A percentile compares a stretch with the other conserved stretches of the same genome.
Conservation (phyloP, 2,329 filamentous ascomycete genomes). For the Macrophomina pseudophaseolina region DNA sequence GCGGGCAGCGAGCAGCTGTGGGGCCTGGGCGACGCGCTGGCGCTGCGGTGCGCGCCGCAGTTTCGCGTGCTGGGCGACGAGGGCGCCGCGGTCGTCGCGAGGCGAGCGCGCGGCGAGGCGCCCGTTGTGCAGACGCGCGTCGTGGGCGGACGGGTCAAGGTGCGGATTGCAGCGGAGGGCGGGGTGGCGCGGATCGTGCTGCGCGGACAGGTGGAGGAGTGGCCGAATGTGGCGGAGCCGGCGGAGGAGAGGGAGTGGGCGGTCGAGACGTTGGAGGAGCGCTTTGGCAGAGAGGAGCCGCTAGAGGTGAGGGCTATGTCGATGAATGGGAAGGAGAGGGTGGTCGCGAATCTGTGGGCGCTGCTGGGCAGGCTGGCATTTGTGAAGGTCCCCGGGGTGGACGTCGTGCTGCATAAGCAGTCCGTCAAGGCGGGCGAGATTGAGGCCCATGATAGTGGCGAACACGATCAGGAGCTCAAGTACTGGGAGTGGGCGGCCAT, state of each 20-base stretch:
- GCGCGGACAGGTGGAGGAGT: not conserved
- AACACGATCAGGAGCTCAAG: not conserved
- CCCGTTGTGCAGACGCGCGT: not conserved
- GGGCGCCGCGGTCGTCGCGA: conserved; percentile 15
- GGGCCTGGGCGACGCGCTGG: conserved; percentile 40
- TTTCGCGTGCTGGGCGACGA: conserved; percentile 36
- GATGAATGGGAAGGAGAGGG: conserved; percentile 49
- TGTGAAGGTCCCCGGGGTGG: conserved; percentile 48
- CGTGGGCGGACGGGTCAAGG: not conserved
- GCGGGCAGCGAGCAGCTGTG: conserved; percentile 34
- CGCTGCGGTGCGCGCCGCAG: conserved; percentile 34
- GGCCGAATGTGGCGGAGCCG: not conserved
- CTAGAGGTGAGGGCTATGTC: conserved; percentile 43
- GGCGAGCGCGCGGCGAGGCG: conserved; percentile 23
- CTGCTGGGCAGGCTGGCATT: conserved; percentile 39
- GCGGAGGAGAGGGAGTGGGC: not conserved
- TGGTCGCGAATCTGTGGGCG: conserved; percentile 42
- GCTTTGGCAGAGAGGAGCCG: conserved; percentile 37
- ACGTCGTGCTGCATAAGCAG: conserved; percentile 47
- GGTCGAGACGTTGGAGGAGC: conserved; percentile 35
- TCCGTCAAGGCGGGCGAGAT: conserved; percentile 33
- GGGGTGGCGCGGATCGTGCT: not conserved
- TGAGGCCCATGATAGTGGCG: not conserved
- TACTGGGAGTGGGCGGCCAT: conserved; percentile 33
- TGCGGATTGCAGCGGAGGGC: not conserved